These are phyloP conservation scores for Cymbopogon flexuosus DNA, from an alignment of 202 grass and related monocot species.

Conservation along the genomic window DNA sequence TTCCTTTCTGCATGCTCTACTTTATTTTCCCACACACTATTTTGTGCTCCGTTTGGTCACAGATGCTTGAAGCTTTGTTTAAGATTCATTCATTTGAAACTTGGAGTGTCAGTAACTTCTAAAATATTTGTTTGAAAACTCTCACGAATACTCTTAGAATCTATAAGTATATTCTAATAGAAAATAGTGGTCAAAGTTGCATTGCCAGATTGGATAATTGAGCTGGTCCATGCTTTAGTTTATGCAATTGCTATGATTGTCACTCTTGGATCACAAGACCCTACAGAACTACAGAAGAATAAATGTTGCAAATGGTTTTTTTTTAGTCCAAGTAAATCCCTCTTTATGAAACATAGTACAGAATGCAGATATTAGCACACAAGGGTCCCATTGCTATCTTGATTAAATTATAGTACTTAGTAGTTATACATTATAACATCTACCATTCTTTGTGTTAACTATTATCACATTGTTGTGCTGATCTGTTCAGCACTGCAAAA, in stretches of 20 bases:
- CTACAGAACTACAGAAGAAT: not conserved
- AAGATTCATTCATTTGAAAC: too few relatives aligned
- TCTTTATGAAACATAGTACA: not conserved
- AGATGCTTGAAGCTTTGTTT: not conserved
- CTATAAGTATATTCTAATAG: not conserved
- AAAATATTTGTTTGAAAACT: not conserved
- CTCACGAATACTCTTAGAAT: not conserved
- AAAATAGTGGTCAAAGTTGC: not conserved
- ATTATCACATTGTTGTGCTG: constrained; percentile 1
- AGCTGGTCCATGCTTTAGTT: not conserved
- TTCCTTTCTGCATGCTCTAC: constrained; percentile 18
- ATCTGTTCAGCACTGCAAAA: not conserved
- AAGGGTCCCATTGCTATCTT: constrained; percentile 12
- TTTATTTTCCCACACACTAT: not conserved
- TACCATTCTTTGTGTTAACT: constrained; percentile 4
- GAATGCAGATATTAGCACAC: not conserved
- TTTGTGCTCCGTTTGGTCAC: not conserved
- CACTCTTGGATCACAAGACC: not conserved
- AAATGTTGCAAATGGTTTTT: not conserved
- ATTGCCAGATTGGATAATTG: not conserved
- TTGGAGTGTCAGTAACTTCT: not conserved
- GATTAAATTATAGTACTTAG: not conserved
- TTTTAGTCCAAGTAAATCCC: not conserved
- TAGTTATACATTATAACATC: constrained; percentile 9
- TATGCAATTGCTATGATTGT: not conserved